Evolutionary conservation across 768 basidiomycete species (phyloP), one percentile per base, ranked within the genome.

Genomic region (Suillus lakei): DNA sequence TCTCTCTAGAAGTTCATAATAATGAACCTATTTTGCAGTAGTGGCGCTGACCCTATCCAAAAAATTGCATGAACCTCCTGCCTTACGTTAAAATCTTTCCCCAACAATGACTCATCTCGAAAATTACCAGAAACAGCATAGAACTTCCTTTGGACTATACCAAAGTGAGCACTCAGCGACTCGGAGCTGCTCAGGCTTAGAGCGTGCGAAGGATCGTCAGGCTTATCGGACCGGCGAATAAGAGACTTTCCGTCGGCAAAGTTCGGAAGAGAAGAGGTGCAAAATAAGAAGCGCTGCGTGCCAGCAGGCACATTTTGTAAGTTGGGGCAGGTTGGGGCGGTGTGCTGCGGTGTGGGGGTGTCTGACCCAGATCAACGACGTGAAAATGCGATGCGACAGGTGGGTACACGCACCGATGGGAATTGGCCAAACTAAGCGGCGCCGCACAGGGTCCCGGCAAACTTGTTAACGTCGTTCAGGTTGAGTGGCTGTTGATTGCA

Each of bases 141-240:
- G 28, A 53, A 53, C 28, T 53, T 53, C 51, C 28, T 30, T 18
- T 51, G 50, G 16, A 51, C 50, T 50, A 15, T 50, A 7, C 26
- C 48, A 51, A 50, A 50, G 5, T 23, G 13, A 50, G 48, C 48
- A 13, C 48, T 36, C 53, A 50, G 18, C 28, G 28, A 43, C 26
- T 16, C 18, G 41, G 6, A 28, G 28, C n/a, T n/a, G n/a, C n/a
- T n/a, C n/a, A n/a, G n/a, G n/a, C 23, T 43, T 10, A 50, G 41
- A 41, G 50, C n/a, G 55, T 63, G 53, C 50, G 51, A 61, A 63
- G 62, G 62, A 63, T 63, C 62, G 56, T 41, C 62, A 63, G 62
- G 62, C 58, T 63, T 26, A 63, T 63, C 62, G 62, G 62, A 16
- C 62, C 62, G 62, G 51, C 36, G 32, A 63, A 59, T 55, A 60